A percentile compares a stretch with the other conserved stretches of the same genome.
These are phyloP conservation scores for Laburnicola sp. DNA, from an alignment of 2,329 filamentous ascomycete genomes.

Conservation along the genomic window DNA sequence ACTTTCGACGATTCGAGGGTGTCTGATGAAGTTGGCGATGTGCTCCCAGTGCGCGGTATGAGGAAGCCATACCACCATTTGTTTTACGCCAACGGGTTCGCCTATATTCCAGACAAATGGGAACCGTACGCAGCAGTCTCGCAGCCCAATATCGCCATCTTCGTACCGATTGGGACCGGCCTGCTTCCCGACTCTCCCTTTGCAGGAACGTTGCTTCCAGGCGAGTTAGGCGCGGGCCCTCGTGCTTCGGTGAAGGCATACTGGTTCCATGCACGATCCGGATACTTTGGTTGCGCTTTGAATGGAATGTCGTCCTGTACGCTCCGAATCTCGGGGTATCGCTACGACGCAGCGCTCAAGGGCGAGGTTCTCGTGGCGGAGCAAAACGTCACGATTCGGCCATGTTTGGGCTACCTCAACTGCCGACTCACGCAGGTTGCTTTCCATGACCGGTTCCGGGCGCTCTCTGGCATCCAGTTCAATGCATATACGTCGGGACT, in stretches of 20 bases:
- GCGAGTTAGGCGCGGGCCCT: slow-evolving; percentile 53
- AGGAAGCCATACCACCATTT: slow-evolving; percentile 56
- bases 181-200: slow-evolving; percentile 33
- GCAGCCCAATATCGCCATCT: slow-evolving; percentile 53
- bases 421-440: slow-evolving; percentile 51
- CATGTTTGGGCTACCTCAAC: slow-evolving; percentile 46
- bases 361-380: slow-evolving; percentile 43
- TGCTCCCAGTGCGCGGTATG: slow-evolving; percentile 46
- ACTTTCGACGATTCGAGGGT: slow-evolving; percentile 33
- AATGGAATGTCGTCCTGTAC: slow-evolving; percentile 44
- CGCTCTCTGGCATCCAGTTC: slow-evolving; percentile 54
- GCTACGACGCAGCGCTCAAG: slow-evolving; percentile 42
- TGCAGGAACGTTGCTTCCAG: slow-evolving; percentile 44
- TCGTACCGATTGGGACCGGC: slow-evolving; percentile 44
- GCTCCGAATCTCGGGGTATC: slow-evolving; percentile 52
- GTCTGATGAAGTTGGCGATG: slow-evolving; percentile 31
- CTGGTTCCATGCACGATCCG: slow-evolving; percentile 56
- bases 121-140: slow-evolving; percentile 52
- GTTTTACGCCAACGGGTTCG: slow-evolving; percentile 55
- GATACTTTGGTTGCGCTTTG: slow-evolving; percentile 54
- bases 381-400: slow-evolving; percentile 47
- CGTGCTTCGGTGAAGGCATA: slow-evolving; percentile 49
- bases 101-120: slow-evolving; percentile 51
- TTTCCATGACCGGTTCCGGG: slow-evolving; percentile 46
- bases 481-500: slow-evolving; percentile 49